Evolutionary conservation across 2,329 filamentous ascomycete species (phyloP), one percentile per base, ranked within the genome.

Genomic region (Lachnellula arida): DNA sequence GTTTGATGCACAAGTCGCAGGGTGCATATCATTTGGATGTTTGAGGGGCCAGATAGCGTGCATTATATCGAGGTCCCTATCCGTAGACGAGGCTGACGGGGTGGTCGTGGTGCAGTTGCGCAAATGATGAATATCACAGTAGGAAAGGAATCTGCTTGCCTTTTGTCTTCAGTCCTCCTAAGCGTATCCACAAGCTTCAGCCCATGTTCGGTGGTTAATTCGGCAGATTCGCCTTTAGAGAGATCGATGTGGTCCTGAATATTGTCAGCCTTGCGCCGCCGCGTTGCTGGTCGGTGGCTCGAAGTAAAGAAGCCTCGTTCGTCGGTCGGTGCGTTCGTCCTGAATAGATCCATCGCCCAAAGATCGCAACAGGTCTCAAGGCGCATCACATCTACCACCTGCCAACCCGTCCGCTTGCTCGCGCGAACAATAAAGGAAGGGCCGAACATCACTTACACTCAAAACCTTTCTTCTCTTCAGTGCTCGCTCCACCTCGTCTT

Each of bases 111-210:
- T 47, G 22, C 22, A 22, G 44, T 17, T n/a, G 44, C 44, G 44
- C 22, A 53, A 47, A 8, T 32, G 50, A 8, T 22, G 51, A 44
- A 35, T 43, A 51, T 44, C 23, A 32, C 28, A 32, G 46, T 55
- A 37, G 56, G 39, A 46, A 46, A 22, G 17, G 6, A 48, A 76
- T 81, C 67, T 79, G 93, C 89, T 81, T 89, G 93, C 89, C 81
- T 89, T 75, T 95, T 95, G 72, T 95, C 91, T 60, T 84, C 83
- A 22, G 89, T 90, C 61, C 82, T 80, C 65, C 86, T 86, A 67
- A 96, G 82, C 68, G 86, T 85, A 53, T 89, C 84, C 46, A 95
- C 75, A 67, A 95, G 88, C 62, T 80, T 81, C 65, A 89, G 74
- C 39, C 91, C 91, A 66, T 85, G 81, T 54, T 85, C 80, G 14